Conservation (phyloP, 1,284 basidiomycete genomes). For the Tylopilus sp. region DNA sequence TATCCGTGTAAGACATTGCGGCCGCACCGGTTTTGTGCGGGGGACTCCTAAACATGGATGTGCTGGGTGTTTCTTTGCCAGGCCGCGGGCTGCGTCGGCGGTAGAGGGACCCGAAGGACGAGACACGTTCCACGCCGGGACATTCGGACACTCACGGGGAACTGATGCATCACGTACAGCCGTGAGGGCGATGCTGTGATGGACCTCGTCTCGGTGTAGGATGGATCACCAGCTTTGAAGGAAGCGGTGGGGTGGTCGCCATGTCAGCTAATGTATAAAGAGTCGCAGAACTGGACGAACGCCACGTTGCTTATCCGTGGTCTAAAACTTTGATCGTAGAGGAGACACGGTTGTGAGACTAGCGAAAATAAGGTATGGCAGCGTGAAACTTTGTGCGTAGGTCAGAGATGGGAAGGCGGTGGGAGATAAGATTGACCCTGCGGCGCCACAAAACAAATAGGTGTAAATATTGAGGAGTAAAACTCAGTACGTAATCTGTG, state of each 20-base stretch:
- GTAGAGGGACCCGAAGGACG: conserved; percentile 20
- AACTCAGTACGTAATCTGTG: conserved; percentile 29
- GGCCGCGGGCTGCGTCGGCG: conserved; percentile 21
- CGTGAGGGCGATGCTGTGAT: conserved; percentile 17
- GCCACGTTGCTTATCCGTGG: not conserved
- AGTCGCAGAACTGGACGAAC: not conserved
- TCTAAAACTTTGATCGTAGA: conserved; percentile 12
- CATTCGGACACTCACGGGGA: conserved; percentile 12
- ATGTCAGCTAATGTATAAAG: not conserved
- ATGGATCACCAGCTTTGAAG: conserved; percentile 5
- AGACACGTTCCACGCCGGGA: conserved; percentile 18
- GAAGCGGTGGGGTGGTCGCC: conserved; percentile 10
- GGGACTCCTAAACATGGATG: conserved; percentile 6
- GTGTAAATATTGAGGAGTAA: conserved; percentile 20
- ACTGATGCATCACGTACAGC: conserved; percentile 25
- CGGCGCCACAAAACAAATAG: conserved; percentile 26
- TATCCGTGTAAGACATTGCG: conserved; percentile 9
- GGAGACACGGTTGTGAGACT: conserved; percentile 2
- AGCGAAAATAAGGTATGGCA: not conserved
- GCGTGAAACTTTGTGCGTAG: not conserved
- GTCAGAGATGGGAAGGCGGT: conserved; percentile 18
- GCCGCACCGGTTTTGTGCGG: conserved; percentile 10
- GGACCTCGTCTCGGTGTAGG: not conserved
- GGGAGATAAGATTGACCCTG: conserved; percentile 37
- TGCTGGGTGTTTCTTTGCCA: conserved; percentile 10